phyloP scores from a whole-genome alignment of 441 rosid species.

The Erodium chrysanthum region DNA sequence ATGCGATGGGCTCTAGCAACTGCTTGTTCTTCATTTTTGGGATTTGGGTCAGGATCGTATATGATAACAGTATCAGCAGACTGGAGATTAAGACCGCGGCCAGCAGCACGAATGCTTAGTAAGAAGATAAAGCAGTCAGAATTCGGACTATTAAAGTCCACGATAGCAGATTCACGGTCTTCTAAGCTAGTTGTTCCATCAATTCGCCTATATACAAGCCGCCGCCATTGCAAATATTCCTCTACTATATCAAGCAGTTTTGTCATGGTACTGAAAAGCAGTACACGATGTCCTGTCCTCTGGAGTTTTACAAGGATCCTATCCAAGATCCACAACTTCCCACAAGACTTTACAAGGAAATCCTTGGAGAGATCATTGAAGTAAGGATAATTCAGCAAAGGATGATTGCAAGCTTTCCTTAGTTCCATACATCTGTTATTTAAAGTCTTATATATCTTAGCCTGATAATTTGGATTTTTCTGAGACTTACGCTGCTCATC shows the following conservation, averaged over 20 bases:
- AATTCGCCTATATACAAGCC: constrained; percentile 82
- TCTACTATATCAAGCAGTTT: constrained; percentile 96
- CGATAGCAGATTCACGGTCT: constrained; percentile 98
- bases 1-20: constrained; percentile 99
- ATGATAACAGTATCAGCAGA: constrained; percentile 96
- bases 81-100: constrained; percentile 99
- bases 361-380: constrained; percentile 75
- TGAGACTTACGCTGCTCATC: constrained; percentile 70
- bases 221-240: constrained; percentile 94
- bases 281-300: constrained; percentile 88
- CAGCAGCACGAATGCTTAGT: constrained; percentile 99
- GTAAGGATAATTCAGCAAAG: constrained; percentile 93
- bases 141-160: constrained; percentile 77
- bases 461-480: constrained; percentile 73
- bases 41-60: constrained; percentile 99
- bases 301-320: constrained; percentile 92
- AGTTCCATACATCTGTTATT: constrained; percentile 99
- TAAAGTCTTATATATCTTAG: constrained; percentile 60
- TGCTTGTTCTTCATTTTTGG: constrained; percentile 99
- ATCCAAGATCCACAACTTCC: constrained; percentile 91
- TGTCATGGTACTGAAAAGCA: constrained; percentile 99
- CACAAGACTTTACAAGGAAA: constrained; percentile 91
- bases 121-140: constrained; percentile 93
- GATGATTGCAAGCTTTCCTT: constrained; percentile 94
- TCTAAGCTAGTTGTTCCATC: constrained; percentile 99